A percentile compares a stretch with the other conserved stretches of the same genome.
phyloP scores from a whole-genome alignment of 1,284 basidiomycete species.

The Wolfiporia cocos region DNA sequence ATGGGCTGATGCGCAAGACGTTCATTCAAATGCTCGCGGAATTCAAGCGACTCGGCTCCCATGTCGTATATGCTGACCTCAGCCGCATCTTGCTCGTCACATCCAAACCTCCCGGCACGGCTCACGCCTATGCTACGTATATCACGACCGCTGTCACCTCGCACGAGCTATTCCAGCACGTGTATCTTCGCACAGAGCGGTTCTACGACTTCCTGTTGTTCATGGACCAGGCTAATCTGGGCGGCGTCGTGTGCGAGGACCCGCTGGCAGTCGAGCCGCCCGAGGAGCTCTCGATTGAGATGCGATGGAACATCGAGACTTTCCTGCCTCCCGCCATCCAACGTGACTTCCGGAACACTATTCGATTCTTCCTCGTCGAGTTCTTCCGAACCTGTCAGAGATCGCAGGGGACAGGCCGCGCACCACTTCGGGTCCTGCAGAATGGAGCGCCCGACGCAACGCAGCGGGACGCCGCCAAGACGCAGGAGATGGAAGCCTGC shows the following conservation, averaged over 20 bases:
- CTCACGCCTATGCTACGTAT: conserved; percentile 93
- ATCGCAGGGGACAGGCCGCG: conserved; percentile 50
- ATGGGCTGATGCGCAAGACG: conserved; percentile 96
- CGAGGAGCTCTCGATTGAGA: conserved; percentile 68
- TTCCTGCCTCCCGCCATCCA: conserved; percentile 89
- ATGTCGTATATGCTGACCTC: conserved; percentile 95
- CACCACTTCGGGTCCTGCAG: conserved; percentile 72
- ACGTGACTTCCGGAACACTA: conserved; percentile 66
- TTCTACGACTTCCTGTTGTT: conserved; percentile 96
- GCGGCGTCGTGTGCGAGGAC: conserved; percentile 83
- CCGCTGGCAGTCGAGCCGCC: conserved; percentile 64
- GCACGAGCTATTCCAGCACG: conserved; percentile 93
- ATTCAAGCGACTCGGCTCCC: conserved; percentile 92
- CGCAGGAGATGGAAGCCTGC: conserved; percentile 64
- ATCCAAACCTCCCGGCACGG: conserved; percentile 93
- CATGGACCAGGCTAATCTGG: conserved; percentile 95
- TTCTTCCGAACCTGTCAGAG: conserved; percentile 78
- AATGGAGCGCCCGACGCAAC: conserved; percentile 61
- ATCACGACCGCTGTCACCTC: conserved; percentile 91
- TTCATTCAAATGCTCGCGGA: conserved; percentile 97
- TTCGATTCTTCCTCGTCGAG: conserved; percentile 86
- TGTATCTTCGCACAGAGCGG: conserved; percentile 82
- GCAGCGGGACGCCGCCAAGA: conserved; percentile 62
- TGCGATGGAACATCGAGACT: conserved; percentile 93
- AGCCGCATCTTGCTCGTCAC: conserved; percentile 89